Evolutionary conservation across 225 moss, liverwort and hornwort genomes (phyloP), one percentile per base, ranked within the genome.

Genomic region (Bryum argenteum): DNA sequence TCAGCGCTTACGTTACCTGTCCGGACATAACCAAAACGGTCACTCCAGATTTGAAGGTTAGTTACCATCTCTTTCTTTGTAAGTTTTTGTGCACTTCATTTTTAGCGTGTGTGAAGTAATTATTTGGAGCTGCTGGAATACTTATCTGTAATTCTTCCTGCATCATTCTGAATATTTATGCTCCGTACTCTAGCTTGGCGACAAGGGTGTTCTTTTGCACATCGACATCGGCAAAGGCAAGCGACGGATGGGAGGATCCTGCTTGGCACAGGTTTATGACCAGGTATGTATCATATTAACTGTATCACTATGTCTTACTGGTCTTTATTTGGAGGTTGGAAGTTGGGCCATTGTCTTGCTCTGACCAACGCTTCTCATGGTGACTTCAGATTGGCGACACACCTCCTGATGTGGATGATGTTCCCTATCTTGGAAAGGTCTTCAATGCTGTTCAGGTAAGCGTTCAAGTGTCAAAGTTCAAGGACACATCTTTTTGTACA

Each of bases 1-100:
- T 98, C n/a, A 98, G 94, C 82, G 88, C 94, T 37, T 98, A 98
- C 71, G 94, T 94, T 51, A 89, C 98, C 59, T 98, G 98, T 72
- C 88, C 92, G 11, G 98, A 98, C 78, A 93, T 94, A 68, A 94
- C 94, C 19, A 98, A 93, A 72, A 92, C 94, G 40, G 88, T 98
- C 33, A 94, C 98, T 74, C 98, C 94, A 64, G 98, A 94, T 74
- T 83, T 98, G 70, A 98, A 94, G 96, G 93, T 94, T 66, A 75
- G 65, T 19, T 39, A 17, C 66, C 58, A 54, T 58, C 51, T 65
- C 20, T 37, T 39, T 63, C 7, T 21, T 47, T 37, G 62, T 2
- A 50, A 70, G 65, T 70, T 28, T 12, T 38, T 47, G 67, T 21
- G 17, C 43, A 61, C 28, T 43, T 48, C 50, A 28, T 52, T 24